phyloP scores from a whole-genome alignment of 495 filamentous ascomycete species.

The Paragyromitra xinjiangensis region DNA sequence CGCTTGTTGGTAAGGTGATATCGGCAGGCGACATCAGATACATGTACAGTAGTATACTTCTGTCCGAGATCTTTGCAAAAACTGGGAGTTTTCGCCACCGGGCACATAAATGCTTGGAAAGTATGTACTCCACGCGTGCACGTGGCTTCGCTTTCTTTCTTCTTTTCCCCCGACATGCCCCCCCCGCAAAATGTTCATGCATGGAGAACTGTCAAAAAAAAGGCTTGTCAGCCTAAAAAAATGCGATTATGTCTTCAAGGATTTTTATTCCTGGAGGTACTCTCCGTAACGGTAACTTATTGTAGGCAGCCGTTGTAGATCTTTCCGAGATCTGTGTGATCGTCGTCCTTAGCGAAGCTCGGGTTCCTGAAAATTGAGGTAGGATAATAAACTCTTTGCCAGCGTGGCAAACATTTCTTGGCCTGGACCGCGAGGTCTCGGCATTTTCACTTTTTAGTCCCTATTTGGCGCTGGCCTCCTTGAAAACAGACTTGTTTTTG shows the following conservation, averaged over 20 bases:
- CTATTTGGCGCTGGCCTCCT: not conserved
- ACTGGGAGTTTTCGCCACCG: not conserved
- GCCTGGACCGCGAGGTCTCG: not conserved
- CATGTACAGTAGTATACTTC: no score
- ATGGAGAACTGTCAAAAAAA: not conserved
- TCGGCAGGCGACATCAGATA: not conserved
- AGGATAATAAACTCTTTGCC: not conserved
- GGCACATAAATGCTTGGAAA: not conserved
- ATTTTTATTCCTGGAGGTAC: slow-evolving; percentile 11
- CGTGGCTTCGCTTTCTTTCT: not conserved
- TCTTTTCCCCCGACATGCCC: not conserved
- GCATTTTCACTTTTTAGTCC: not conserved
- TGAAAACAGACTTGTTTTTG: no score
- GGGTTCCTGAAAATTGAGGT: not conserved
- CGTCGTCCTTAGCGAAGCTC: not conserved
- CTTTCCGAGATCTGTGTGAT: slow-evolving; percentile 13
- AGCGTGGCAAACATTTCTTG: not conserved
- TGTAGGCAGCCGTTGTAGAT: slow-evolving; percentile 14
- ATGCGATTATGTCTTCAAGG: not conserved
- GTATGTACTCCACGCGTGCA: not conserved
- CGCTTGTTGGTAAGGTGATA: slow-evolving; percentile 1
- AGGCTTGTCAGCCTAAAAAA: slow-evolving; percentile 18
- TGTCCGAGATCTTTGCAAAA: no score
- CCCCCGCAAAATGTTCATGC: slow-evolving; percentile 16
- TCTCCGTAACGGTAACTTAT: not conserved